A percentile compares a stretch with the other conserved stretches of the same genome.
These are phyloP conservation scores for Mikania micrantha DNA, from an alignment of 129 eudicot genomes.

Conservation along the genomic window DNA sequence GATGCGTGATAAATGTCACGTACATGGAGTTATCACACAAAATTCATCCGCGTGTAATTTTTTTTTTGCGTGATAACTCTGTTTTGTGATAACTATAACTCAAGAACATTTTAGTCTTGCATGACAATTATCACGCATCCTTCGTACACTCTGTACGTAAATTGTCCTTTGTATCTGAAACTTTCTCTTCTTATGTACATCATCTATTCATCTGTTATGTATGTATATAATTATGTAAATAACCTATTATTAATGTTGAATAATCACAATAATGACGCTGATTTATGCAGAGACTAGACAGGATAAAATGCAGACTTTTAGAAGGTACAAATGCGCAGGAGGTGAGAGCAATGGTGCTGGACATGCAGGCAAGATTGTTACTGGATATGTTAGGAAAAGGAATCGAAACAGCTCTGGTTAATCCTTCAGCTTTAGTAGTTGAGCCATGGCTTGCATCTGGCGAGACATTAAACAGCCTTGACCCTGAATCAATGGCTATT, in stretches of 20 bases:
- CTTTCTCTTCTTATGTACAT: too few species aligned
- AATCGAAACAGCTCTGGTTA: slow-evolving; percentile 85
- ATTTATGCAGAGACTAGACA: slow-evolving; percentile 76
- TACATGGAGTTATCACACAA: too few species aligned
- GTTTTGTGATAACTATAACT: too few species aligned
- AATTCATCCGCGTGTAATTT: too few species aligned
- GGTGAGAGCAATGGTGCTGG: slow-evolving; percentile 99
- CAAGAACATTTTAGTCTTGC: too few species aligned
- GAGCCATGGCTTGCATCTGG: slow-evolving; percentile 96
- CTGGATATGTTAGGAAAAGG: slow-evolving; percentile 98
- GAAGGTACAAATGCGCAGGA: slow-evolving; percentile 98
- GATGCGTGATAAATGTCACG: too few species aligned
- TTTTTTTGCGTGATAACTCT: too few species aligned
- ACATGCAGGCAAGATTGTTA: slow-evolving; percentile 95
- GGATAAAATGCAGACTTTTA: slow-evolving; percentile 90
- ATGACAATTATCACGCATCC: too few species aligned
- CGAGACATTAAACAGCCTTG: slow-evolving; percentile 67
- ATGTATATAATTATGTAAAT: neutral
- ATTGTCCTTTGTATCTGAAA: too few species aligned
- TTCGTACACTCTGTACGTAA: too few species aligned
- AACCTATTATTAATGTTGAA: neutral
- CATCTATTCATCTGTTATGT: too few species aligned
- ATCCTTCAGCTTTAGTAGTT: slow-evolving; percentile 81
- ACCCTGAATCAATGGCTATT: slow-evolving; percentile 90
- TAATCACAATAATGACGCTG: slow-evolving; percentile 11